Evolutionary conservation across 2,329 filamentous ascomycete species (phyloP), one percentile per base, ranked within the genome.

Genomic region (Fusarium graminum): DNA sequence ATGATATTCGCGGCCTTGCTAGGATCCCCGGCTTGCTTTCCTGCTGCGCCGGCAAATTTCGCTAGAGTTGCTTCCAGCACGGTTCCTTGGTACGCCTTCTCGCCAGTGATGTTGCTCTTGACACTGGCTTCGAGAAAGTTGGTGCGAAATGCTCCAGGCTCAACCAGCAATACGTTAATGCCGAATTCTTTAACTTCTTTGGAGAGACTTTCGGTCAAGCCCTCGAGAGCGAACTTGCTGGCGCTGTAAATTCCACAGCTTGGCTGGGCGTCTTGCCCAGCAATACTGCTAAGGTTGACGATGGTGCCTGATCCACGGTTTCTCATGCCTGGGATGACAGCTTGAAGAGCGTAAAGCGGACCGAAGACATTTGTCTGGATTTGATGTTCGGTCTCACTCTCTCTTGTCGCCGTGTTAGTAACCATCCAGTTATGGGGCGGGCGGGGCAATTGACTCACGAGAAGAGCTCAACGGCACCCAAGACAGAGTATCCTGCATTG

Each of bases 331-430:
- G 84, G 83, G 0, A 86, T 70, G 10, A 82, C 77, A 34, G 82
- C 81, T 49, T 82, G 81, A 34, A 77, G 80, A n/a, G 82, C 73
- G 59, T 80, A 81, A 6, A 86, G 70, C 8, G 80, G 76, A 11
- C 82, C 83, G 59, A 83, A 82, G 28, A 86, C 74, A 62, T 86
- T 85, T 50, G 81, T 82, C 53, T 81, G 74, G 66, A 83, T 82
- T 38, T 78, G 74, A 22, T 77, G 72, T 40, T 74, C 74, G 22
- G 79, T 76, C 68, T 83, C 80, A n/a, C 75, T 70, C 14, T 78
- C 76, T 3, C 76, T 78, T 14, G 16, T 40, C 19, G 9, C 16
- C 7, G 8, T 17, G 41, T 71, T 25, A 71, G 59, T 40, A n/a
- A 4, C 7, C 6, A 11, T 29, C 6, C 14, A 12, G 12, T 10